A percentile compares a stretch with the other conserved stretches of the same genome.
Conservation (phyloP, 768 basidiomycete genomes). For the Tricholoma matsutake region DNA sequence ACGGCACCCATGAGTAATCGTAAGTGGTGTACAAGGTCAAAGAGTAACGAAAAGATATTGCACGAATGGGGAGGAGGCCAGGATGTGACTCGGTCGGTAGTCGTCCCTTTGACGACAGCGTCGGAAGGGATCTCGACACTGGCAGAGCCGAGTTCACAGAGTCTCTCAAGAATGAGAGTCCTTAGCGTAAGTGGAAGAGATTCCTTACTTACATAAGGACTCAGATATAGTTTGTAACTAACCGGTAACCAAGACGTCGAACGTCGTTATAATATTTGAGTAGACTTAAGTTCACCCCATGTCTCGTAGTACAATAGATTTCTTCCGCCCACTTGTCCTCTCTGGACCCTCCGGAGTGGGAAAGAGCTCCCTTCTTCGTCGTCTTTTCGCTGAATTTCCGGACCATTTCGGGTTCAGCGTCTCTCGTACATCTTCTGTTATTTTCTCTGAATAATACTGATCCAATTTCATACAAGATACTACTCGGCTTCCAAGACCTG, state of each 20-base stretch:
- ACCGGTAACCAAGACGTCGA: too few relatives aligned
- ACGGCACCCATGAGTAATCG: constrained; percentile 68
- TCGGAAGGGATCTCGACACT: neutral
- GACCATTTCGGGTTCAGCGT: constrained; percentile 91
- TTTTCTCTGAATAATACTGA: constrained; percentile 10
- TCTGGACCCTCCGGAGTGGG: constrained; percentile 94
- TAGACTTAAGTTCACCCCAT: constrained; percentile 10
- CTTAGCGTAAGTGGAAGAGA: neutral
- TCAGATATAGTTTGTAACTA: neutral
- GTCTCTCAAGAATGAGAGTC: neutral
- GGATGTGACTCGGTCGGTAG: constrained; percentile 2
- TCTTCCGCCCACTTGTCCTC: constrained; percentile 76
- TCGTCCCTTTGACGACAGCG: neutral
- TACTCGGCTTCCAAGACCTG: constrained; percentile 78
- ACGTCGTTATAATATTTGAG: too few relatives aligned
- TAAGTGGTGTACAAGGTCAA: constrained; percentile 24
- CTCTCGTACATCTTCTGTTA: constrained; percentile 56
- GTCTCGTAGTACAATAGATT: constrained; percentile 30
- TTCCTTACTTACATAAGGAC: neutral
- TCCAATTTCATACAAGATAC: constrained; percentile 59
- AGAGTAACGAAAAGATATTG: constrained; percentile 4
- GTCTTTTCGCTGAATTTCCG: constrained; percentile 78
- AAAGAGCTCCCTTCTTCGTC: constrained; percentile 84
- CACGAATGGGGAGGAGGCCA: constrained; percentile 6
- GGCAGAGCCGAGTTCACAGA: neutral